These are phyloP conservation scores for Draba incana DNA, from an alignment of 345 rosid genomes.

Conservation along the genomic window DNA sequence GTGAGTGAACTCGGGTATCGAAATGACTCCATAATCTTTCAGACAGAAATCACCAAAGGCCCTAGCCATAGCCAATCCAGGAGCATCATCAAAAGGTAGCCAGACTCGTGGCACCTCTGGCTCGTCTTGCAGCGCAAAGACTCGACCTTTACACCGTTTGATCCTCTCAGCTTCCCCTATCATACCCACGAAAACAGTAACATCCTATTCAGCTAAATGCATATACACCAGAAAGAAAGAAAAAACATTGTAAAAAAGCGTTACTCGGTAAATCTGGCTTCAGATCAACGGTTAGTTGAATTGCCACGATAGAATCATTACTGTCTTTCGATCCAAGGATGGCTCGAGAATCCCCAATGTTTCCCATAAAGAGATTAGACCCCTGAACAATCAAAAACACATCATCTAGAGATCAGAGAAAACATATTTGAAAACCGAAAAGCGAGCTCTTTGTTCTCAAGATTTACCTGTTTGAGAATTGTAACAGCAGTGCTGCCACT, in stretches of 20 bases:
- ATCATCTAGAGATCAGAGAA: slow-evolving; percentile 13
- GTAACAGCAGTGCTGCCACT: slow-evolving; percentile 98
- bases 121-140: slow-evolving; percentile 97
- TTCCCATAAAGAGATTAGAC: slow-evolving; percentile 89
- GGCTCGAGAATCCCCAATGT: slow-evolving; percentile 99
- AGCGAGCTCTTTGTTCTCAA: slow-evolving; percentile 14
- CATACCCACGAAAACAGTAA: slow-evolving; percentile 19
- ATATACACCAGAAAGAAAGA: background rate
- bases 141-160: slow-evolving; percentile 92
- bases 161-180: slow-evolving; percentile 98
- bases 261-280: slow-evolving; percentile 98
- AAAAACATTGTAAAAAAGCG: background rate
- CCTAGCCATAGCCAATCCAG: slow-evolving; percentile 99
- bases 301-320: slow-evolving; percentile 77
- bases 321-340: slow-evolving; percentile 87
- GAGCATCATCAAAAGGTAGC: slow-evolving; percentile 99
- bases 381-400: slow-evolving; percentile 55
- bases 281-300: slow-evolving; percentile 91
- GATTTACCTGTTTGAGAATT: slow-evolving; percentile 82
- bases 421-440: background rate
- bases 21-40: slow-evolving; percentile 98
- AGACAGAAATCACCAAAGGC: slow-evolving; percentile 99
- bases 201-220: slow-evolving; percentile 10
- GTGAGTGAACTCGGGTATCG: slow-evolving; percentile 90
- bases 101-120: slow-evolving; percentile 98